Evolutionary conservation across 352 stramenopile genomes (phyloP).

Genomic region (Pseudoperonospora humuli): DNA sequence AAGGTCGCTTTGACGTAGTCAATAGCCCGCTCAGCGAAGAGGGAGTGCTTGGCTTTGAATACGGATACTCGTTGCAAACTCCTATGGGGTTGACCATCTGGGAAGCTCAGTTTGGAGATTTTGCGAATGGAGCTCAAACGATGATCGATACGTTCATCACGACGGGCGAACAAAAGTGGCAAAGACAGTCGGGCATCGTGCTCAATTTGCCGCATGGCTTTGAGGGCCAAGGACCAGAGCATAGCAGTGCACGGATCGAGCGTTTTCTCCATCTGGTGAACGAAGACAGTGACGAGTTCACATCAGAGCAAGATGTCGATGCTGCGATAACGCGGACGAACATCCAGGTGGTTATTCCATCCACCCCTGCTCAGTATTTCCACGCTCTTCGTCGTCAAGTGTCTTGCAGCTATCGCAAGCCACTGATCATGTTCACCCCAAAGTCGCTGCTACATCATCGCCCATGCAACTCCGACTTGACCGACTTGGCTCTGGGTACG

Average conservation of each 20-base stretch:
- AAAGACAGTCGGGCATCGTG: conserved; percentile 84
- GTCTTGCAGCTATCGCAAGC: conserved; percentile 64
- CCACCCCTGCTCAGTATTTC: conserved; percentile 94
- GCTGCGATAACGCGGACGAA: conserved; percentile 54
- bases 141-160: conserved; percentile 86
- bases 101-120: conserved; percentile 88
- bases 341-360: conserved; percentile 69
- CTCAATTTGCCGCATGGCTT: conserved; percentile 79
- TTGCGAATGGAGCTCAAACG: conserved; percentile 83
- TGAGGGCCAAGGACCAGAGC: conserved; percentile 80
- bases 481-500: conserved; percentile 48
- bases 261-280: conserved; percentile 78
- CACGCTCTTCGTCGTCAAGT: conserved; percentile 88
- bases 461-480: conserved; percentile 68
- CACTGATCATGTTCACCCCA: conserved; percentile 70
- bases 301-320: conserved; percentile 17
- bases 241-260: conserved; percentile 79
- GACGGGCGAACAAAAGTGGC: conserved; percentile 82
- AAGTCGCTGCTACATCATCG: conserved; percentile 83
- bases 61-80: conserved; percentile 79
- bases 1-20: conserved; percentile 61
- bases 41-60: conserved; percentile 82
- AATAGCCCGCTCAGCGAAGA: conserved; percentile 82
- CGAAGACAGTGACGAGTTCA: conserved; percentile 69
- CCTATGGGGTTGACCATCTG: conserved; percentile 83